Conservation (phyloP, 2,329 filamentous ascomycete genomes). For the Byssochlamys sp. region DNA sequence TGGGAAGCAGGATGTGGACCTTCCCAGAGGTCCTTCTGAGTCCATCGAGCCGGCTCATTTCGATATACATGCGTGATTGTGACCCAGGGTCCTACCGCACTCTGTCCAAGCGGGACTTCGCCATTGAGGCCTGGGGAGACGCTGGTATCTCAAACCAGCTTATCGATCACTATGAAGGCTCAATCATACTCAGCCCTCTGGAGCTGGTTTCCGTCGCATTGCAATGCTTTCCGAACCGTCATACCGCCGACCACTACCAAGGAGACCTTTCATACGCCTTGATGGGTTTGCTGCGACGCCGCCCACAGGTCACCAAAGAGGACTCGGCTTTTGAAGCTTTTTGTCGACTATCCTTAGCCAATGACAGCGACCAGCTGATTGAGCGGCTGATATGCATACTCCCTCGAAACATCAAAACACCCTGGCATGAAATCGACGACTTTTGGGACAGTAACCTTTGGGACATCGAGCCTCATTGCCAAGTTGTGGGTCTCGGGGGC, state of each 20-base stretch:
- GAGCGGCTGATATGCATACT: constrained; percentile 39
- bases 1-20: constrained; percentile 40
- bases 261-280: constrained; percentile 39
- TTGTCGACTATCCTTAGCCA: constrained; percentile 38
- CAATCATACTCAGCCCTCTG: constrained; percentile 30
- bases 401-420: constrained; percentile 21
- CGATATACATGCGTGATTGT: constrained; percentile 23
- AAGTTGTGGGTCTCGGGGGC: constrained; percentile 33
- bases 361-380: constrained; percentile 37
- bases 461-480: constrained; percentile 36
- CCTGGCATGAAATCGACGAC: constrained; percentile 36
- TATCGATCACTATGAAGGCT: constrained; percentile 39
- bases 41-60: constrained; percentile 18
- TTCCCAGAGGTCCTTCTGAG: constrained; percentile 36
- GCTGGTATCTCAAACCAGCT: constrained; percentile 30
- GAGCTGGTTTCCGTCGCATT: constrained; percentile 35
- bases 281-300: constrained; percentile 37
- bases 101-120: constrained; percentile 34
- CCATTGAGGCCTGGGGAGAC: constrained; percentile 34
- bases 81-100: constrained; percentile 13
- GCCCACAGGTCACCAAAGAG: constrained; percentile 28
- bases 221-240: constrained; percentile 31
- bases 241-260: constrained; percentile 26
- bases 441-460: constrained; percentile 34
- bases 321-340: constrained; percentile 42